Base-by-base conservation (phyloP, 805 yeast genomes). In the Wickerhamomyces xylosicus region DNA sequence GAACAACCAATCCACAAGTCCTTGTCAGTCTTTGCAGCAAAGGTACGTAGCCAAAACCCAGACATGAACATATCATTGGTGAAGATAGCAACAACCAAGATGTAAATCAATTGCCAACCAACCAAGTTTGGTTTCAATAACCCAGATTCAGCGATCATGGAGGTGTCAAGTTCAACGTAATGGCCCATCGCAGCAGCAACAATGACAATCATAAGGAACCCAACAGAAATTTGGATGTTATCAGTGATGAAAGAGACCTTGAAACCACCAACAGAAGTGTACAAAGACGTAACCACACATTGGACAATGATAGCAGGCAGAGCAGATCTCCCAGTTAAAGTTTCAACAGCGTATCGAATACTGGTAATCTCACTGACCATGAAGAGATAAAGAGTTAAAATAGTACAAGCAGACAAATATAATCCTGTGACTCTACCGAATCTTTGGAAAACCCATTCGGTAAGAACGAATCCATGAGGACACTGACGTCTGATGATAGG, bases 31-130 rank as follows among this genome's bases (percentile, higher is more conserved):
- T 74, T 75, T 7, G 95, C 79, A 5, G 97, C 95, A 65, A 89
- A 89, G 1, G 97, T 85, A 53, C 97, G 70, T 44, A 89, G 64
- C 97, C 97, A 89, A 57, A 89, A 87, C 0, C 95, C 95, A 25
- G 95, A 74, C 69, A 89, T 64, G 61, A 89, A 89, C 56, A 89
- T 76, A 56, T 86, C 95, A 53, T 89, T 89, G 28, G 96, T 84
- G 41, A 86, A 72, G 54, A 89, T 83, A 20, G 97, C 96, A 22
- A 89, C 79, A 8, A 80, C 72, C 46, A 89, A 66, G 46, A 89
- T 87, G 56, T 86, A 89, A 27, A 89, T 57, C 46, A 89, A 70
- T 67, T 86, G 92, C 94, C 95, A 87, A 16, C 95, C 95, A 32
- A 87, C 66, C 47, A 72, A 73, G 53, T 77, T 80, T 2, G 78